Evolutionary conservation across 2,329 filamentous ascomycete species (phyloP), one percentile per base, ranked within the genome.

Genomic region (Epichloe typhina): DNA sequence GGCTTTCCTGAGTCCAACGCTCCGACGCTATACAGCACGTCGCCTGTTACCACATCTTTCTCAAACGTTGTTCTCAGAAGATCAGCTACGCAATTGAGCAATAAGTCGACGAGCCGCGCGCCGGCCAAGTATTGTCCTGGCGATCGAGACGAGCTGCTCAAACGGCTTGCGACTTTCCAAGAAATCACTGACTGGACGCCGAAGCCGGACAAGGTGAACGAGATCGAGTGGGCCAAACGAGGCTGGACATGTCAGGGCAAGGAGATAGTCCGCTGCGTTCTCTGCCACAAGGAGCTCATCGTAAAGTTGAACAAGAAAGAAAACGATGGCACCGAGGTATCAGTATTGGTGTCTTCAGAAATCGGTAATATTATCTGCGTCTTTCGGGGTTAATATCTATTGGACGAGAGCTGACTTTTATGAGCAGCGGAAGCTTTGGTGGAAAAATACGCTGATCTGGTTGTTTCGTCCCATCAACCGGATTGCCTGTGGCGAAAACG

Each of bases 121-220:
- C 63, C 61, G 3, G 69, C 86, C 1, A 88, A 84, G 59, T 97
- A 93, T 69, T 86, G 86, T 50, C 91, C 93, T 0, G 86, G 83
- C 70, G 90, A 93, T 64, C 85, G 93, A 49, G 80, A 82, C 39
- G 82, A 88, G 57, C 89, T 97, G 54, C 74, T 97, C 11, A 80
- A 78, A 58, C 75, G 93, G 23, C 73, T 98, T 31, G 84, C 84
- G 53, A 94, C 88, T 0, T 98, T 95, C 63, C 86, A 91, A 62
- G 88, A 91, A 57, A 82, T 97, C 46, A 93, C 88, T 50, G 80
- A 86, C 63, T 98, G 91, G 91, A 85, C 86, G n/a, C 86, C 88
- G 0, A 97, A 97, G 64, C 90, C 93, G 0, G 80, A 90, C 49
- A 75, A 74, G 36, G 83, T 97, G 58, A 88, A 82, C 62, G 93